These are phyloP conservation scores for Ophiostoma fasciatum DNA, from an alignment of 2,329 filamentous ascomycete species.

Conservation along the genomic window DNA sequence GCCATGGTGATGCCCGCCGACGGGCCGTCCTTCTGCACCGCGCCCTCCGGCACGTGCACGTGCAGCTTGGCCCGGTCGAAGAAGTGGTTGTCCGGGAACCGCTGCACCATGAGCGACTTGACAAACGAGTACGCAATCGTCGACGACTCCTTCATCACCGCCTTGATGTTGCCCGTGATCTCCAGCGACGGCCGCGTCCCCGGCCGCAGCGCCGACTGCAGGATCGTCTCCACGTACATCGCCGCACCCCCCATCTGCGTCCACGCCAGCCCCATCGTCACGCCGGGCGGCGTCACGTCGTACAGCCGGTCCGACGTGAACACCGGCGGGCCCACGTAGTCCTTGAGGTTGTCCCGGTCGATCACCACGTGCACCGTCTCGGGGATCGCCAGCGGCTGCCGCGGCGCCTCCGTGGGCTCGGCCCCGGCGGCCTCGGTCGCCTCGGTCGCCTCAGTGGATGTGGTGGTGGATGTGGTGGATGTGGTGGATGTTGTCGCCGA, in stretches of 20 bases:
- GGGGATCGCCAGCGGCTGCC: conserved; percentile 67
- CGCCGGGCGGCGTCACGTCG: conserved; percentile 82
- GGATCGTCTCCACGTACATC: conserved; percentile 91
- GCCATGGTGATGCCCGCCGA: conserved; percentile 97
- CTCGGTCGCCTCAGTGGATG: conserved; percentile 5
- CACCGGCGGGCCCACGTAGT: conserved; percentile 90
- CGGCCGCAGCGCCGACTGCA: conserved; percentile 66
- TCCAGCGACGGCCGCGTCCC: conserved; percentile 67
- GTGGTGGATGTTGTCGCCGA: conserved; percentile 1
- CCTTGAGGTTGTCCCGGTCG: conserved; percentile 77
- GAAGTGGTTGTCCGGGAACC: conserved; percentile 84
- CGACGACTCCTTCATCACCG: conserved; percentile 96
- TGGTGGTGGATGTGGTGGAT: conserved; percentile 1
- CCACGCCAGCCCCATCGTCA: conserved; percentile 97
- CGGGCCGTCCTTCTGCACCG: conserved; percentile 86
- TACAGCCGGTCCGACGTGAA: conserved; percentile 95
- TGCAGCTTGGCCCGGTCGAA: conserved; percentile 94
- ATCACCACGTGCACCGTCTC: conserved; percentile 78
- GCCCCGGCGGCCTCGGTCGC: conserved; percentile 13
- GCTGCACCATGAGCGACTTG: conserved; percentile 71
- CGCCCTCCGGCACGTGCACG: conserved; percentile 90
- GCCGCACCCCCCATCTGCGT: conserved; percentile 93
- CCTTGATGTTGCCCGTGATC: conserved; percentile 87
- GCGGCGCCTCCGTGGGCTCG: conserved; percentile 55
- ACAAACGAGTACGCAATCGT: conserved; percentile 91